Conservation (phyloP, 805 yeast species). For the Metschnikowia kunwiensis region DNA sequence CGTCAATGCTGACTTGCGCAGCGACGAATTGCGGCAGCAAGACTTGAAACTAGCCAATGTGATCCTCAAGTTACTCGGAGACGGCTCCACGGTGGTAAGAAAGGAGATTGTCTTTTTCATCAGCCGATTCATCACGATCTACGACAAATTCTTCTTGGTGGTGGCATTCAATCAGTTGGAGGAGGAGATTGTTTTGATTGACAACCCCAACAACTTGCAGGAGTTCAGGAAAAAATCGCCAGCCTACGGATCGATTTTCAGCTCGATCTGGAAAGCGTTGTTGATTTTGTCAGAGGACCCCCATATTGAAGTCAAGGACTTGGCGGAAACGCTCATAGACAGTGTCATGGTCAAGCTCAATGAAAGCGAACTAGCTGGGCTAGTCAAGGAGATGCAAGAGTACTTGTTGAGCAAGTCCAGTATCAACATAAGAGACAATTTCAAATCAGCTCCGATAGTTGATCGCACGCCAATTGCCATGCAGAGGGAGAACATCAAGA, state of each 20-base stretch:
- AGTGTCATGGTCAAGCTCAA: constrained; percentile 61
- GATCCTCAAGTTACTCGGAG: constrained; percentile 66
- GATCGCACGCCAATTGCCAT: constrained; percentile 26
- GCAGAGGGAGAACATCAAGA: constrained; percentile 11
- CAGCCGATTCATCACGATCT: constrained; percentile 67
- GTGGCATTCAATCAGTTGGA: constrained; percentile 83
- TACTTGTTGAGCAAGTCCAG: constrained; percentile 52
- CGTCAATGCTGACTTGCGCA: constrained; percentile 30
- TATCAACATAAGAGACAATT: constrained; percentile 37
- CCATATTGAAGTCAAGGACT: constrained; percentile 68
- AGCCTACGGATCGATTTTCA: constrained; percentile 82
- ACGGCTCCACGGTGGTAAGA: constrained; percentile 87
- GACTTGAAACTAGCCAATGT: constrained; percentile 70
- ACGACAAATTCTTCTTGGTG: constrained; percentile 72
- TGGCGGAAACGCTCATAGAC: constrained; percentile 75
- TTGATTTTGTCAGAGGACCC: constrained; percentile 85
- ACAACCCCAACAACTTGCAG: constrained; percentile 57
- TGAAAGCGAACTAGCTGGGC: constrained; percentile 61
- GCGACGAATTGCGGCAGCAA: constrained; percentile 55
- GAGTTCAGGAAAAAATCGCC: constrained; percentile 66
- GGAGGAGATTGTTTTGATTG: constrained; percentile 68
- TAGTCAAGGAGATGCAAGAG: constrained; percentile 64
- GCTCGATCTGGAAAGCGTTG: constrained; percentile 84
- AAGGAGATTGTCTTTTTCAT: constrained; percentile 78
- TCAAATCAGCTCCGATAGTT: constrained; percentile 40